Evolutionary conservation across 495 filamentous ascomycete species (phyloP).

Genomic region (Friedmanniomyces simplex): DNA sequence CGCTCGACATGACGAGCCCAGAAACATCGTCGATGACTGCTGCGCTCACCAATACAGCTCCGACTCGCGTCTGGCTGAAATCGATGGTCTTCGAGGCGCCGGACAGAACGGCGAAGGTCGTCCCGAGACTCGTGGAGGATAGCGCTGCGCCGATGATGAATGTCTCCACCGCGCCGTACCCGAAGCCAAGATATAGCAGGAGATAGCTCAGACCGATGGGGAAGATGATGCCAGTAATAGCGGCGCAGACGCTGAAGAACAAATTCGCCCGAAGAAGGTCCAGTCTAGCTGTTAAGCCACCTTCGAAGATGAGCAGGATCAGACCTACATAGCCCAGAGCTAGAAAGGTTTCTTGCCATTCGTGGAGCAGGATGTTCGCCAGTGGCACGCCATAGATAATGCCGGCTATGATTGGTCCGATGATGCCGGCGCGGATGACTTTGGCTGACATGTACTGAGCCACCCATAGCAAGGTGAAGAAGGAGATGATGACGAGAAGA

Average conservation of each 20-base stretch:
- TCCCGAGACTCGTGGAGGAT: constrained; percentile 65
- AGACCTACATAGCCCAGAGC: constrained; percentile 11
- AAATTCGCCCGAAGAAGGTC: constrained; percentile 10
- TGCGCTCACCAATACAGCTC: constrained; percentile 55
- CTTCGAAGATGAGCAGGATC: constrained; percentile 17
- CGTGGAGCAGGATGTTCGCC: constrained; percentile 5
- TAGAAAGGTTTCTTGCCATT: constrained; percentile 15
- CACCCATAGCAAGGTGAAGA: constrained; percentile 1
- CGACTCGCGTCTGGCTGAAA: constrained; percentile 50
- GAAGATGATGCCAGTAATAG: constrained; percentile 1
- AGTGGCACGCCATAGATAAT: constrained; percentile 16
- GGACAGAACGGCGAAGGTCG: constrained; percentile 60
- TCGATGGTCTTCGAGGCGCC: constrained; percentile 33
- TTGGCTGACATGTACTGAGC: background rate
- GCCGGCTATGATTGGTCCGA: constrained; percentile 13
- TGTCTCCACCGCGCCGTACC: constrained; percentile 18
- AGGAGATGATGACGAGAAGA: background rate
- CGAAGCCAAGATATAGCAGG: constrained; percentile 4
- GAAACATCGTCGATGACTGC: constrained; percentile 78
- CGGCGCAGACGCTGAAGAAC: constrained; percentile 3
- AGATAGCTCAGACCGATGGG: constrained; percentile 10
- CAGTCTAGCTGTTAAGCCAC: constrained; percentile 7
- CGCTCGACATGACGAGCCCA: constrained; percentile 64
- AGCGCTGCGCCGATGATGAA: constrained; percentile 42
- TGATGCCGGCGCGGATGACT: constrained; percentile 12